Percentiles rank a stretch among this genome's conserved stretches.
Conservation (phyloP, 768 basidiomycete genomes). For the Phaeotremella fagi region DNA sequence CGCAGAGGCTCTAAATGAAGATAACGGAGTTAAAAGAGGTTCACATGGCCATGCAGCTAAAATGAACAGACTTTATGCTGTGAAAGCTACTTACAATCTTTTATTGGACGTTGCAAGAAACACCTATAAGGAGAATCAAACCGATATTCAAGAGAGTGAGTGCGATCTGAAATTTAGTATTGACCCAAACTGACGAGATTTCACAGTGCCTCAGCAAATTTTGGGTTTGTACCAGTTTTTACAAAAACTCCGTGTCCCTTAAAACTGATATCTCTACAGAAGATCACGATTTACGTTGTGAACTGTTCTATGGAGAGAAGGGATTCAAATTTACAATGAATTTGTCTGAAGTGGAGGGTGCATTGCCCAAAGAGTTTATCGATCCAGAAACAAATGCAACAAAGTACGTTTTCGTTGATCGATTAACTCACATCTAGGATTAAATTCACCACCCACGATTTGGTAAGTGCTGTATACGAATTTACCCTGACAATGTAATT, state of each 20-base stretch:
- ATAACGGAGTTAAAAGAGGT: slow-evolving; percentile 30
- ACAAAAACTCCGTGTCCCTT: no score
- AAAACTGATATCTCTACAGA: slow-evolving; percentile 7
- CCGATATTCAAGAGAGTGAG: slow-evolving; percentile 59
- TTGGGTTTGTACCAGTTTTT: slow-evolving; percentile 9
- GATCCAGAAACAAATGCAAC: slow-evolving; percentile 33
- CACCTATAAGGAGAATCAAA: slow-evolving; percentile 87
- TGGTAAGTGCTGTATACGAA: slow-evolving; percentile 55
- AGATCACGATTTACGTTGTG: slow-evolving; percentile 15
- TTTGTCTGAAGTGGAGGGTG: slow-evolving; percentile 18
- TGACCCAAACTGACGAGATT: no score
- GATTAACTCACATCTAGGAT: slow-evolving; percentile 54
- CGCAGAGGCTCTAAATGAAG: slow-evolving; percentile 67
- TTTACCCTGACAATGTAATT: background rate
- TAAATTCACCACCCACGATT: slow-evolving; percentile 71
- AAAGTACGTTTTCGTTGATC: slow-evolving; percentile 5
- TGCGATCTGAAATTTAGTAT: no score
- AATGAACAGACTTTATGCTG: slow-evolving; percentile 81
- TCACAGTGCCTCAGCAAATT: slow-evolving; percentile 1
- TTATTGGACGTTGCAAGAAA: slow-evolving; percentile 91
- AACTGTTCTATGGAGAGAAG: slow-evolving; percentile 10
- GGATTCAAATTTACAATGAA: slow-evolving; percentile 24
- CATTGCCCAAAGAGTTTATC: slow-evolving; percentile 19
- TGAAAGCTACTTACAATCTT: slow-evolving; percentile 76
- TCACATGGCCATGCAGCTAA: slow-evolving; percentile 51